Percentiles rank a stretch among this genome's conserved stretches.
Conservation (phyloP, 345 rosid genomes). For the Microthlaspi erraticum region DNA sequence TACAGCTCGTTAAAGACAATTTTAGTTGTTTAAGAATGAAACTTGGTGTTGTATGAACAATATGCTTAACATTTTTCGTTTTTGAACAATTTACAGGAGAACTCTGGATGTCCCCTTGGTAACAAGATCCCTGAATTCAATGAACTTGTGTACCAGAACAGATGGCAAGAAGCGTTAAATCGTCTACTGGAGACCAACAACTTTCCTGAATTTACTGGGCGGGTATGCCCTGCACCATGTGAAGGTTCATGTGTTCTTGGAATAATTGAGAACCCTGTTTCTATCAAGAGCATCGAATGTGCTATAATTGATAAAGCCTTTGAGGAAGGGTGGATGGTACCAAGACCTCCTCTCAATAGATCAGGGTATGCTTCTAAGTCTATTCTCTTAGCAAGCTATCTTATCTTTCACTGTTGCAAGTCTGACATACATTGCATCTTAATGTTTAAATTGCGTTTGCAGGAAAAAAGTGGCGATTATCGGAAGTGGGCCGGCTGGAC, state of each 20-base stretch:
- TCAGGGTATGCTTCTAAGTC: conserved; percentile 68
- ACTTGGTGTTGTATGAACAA: not conserved
- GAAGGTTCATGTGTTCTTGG: conserved; percentile 99
- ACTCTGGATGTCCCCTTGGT: conserved; percentile 98
- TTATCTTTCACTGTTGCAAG: conserved; percentile 1
- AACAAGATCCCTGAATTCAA: conserved; percentile 99
- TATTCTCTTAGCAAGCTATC: conserved; percentile 5
- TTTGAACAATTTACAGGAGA: conserved; percentile 59
- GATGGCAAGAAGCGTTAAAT: conserved; percentile 98
- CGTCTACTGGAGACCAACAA: conserved; percentile 97
- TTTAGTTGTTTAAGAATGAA: not conserved
- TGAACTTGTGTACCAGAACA: conserved; percentile 94
- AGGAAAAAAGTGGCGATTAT: conserved; percentile 86
- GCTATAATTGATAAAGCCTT: conserved; percentile 94
- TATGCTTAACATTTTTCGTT: not conserved
- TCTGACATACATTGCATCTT: not conserved
- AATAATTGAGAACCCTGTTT: conserved; percentile 98
- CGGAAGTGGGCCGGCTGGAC: conserved; percentile 97
- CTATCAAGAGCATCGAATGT: conserved; percentile 92
- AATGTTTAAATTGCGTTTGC: conserved; percentile 27
- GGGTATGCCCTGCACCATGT: conserved; percentile 99
- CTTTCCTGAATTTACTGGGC: conserved; percentile 98
- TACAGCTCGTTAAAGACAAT: not conserved
- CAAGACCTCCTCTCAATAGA: conserved; percentile 83
- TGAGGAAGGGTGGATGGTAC: conserved; percentile 98